Conservation (phyloP, 495 filamentous ascomycete species). For the Annulohypoxylon maeteangense region DNA sequence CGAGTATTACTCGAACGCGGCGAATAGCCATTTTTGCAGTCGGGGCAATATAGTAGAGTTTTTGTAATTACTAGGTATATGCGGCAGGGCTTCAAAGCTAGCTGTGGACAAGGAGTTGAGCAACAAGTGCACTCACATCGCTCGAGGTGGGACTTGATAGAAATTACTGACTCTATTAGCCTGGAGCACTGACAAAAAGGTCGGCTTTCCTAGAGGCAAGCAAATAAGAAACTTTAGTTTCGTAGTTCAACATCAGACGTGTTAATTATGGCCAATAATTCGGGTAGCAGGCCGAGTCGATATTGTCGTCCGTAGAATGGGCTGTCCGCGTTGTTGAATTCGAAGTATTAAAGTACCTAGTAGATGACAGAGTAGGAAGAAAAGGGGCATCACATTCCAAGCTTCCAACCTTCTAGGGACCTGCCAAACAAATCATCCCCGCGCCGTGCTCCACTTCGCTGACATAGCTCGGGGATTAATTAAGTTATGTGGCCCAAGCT, state of each 20-base stretch:
- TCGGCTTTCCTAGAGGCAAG: conserved; percentile 38
- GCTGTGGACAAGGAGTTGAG: conserved; percentile 17
- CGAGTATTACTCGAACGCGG: conserved; percentile 44
- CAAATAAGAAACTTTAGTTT: conserved; percentile 14
- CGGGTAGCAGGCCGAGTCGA: background rate
- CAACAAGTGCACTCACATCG: conserved; percentile 31
- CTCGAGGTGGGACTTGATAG: conserved; percentile 19
- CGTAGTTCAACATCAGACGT: conserved; percentile 39
- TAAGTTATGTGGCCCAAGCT: conserved; percentile 20
- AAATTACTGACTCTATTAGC: conserved; percentile 17
- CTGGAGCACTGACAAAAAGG: conserved; percentile 34
- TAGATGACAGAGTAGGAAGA: background rate
- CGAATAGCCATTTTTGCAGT: conserved; percentile 41
- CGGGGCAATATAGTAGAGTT: background rate
- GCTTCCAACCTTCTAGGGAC: conserved; percentile 7
- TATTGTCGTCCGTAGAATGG: background rate
- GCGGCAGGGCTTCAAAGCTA: conserved; percentile 36
- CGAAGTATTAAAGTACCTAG: background rate
- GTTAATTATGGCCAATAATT: conserved; percentile 5
- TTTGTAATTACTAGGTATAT: conserved; percentile 9
- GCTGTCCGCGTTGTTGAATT: background rate
- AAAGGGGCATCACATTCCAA: conserved; percentile 6
- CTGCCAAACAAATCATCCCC: conserved; percentile 10
- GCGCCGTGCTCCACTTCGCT: conserved; percentile 16
- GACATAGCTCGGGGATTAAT: conserved; percentile 1